Conservation (phyloP, 441 rosid genomes). For the Euphorbia schlechtendalii region DNA sequence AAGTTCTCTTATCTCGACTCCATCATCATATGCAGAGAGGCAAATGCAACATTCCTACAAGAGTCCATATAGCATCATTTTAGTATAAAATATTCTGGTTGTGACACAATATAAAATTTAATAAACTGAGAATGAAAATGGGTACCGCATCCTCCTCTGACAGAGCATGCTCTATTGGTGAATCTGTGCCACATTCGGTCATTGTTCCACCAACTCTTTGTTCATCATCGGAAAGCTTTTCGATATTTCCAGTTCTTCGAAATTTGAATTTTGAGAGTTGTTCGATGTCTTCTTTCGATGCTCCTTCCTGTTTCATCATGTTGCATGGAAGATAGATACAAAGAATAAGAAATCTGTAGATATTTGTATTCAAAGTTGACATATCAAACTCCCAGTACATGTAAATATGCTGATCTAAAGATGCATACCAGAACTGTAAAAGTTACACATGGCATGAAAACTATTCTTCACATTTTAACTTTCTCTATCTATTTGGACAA, state of each 20-base stretch:
- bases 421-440: not conserved
- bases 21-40: conserved; percentile 82
- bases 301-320: conserved; percentile 70
- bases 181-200: conserved; percentile 73
- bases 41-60: conserved; percentile 97
- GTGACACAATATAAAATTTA: not conserved
- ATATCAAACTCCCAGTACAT: not conserved
- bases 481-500: not conserved
- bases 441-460: not conserved
- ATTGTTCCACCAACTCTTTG: conserved; percentile 62
- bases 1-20: conserved; percentile 87
- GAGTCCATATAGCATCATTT: conserved; percentile 11
- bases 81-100: not conserved
- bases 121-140: conserved; percentile 3
- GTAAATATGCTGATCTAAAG: conserved; percentile 1
- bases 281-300: conserved; percentile 85
- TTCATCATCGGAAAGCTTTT: conserved; percentile 41
- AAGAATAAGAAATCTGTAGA: not conserved
- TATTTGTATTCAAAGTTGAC: not conserved
- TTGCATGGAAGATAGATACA: conserved; percentile 3
- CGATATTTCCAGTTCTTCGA: conserved; percentile 31
- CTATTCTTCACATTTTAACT: not conserved
- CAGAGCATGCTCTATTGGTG: conserved; percentile 61
- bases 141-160: conserved; percentile 77
- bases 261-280: conserved; percentile 72